Evolutionary conservation across 257 asterid species (phyloP).

Genomic region (Verbena officinalis): DNA sequence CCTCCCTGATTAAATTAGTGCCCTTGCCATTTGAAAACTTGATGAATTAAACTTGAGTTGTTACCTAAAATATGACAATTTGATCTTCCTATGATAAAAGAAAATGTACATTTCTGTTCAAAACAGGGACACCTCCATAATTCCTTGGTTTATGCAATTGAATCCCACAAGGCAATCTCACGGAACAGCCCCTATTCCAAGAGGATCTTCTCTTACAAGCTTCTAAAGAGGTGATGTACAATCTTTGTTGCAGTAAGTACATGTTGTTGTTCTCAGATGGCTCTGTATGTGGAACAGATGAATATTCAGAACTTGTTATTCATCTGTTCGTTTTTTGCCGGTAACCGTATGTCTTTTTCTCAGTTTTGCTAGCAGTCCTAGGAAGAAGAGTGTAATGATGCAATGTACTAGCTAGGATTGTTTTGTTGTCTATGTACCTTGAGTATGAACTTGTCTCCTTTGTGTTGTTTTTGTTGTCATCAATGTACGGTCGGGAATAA

Average conservation of each 20-base stretch:
- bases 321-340: not conserved
- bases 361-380: constrained; percentile 23
- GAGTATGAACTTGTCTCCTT: constrained; percentile 4
- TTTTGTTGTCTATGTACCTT: constrained; percentile 31
- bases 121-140: constrained; percentile 52
- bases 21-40: too few relatives aligned
- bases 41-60: too few relatives aligned
- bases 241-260: constrained; percentile 4
- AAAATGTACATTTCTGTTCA: constrained; percentile 2
- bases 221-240: constrained; percentile 31
- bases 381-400: constrained; percentile 29
- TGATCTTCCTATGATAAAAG: too few relatives aligned
- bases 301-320: not conserved
- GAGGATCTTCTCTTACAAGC: constrained; percentile 64
- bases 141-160: constrained; percentile 48
- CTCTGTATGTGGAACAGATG: constrained; percentile 4
- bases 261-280: constrained; percentile 5
- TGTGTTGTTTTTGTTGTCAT: constrained; percentile 23
- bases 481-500: constrained; percentile 5
- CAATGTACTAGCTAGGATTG: constrained; percentile 19
- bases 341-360: constrained; percentile 8
- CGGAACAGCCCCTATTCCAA: constrained; percentile 63
- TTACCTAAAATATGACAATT: too few relatives aligned
- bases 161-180: constrained; percentile 51
- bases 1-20: too few relatives aligned